Evolutionary conservation across 2,329 filamentous ascomycete species (phyloP), one percentile per base, ranked within the genome.

Genomic region (Lachnellula occidentalis): DNA sequence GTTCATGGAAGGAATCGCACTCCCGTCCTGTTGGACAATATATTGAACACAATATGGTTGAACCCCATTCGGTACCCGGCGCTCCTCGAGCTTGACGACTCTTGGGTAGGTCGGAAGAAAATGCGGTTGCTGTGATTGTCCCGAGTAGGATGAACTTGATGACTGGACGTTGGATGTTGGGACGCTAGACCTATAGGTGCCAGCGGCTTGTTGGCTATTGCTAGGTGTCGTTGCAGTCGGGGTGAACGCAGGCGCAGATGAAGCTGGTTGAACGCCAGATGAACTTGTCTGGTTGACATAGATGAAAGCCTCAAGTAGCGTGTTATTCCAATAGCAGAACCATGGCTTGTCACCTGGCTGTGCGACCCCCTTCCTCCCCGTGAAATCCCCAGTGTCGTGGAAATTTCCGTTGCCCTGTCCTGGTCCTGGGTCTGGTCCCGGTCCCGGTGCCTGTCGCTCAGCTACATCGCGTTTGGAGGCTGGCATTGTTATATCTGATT

Each of bases 261-360:
- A 17, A n/a, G 48, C 39, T 17, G 21, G 11, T 36, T 51, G 48
- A 21, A 50, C 51, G 11, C 55, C 79, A 73, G 66, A 53, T 39
- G 53, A 56, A 36, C 60, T 67, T 5, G 61, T 66, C 17, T 64
- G 58, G 51, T 80, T 76, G 51, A 82, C 73, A 63, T 86, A 88
- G 46, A 88, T 77, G 68, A 86, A 87, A 37, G 81, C 79, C 67
- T 88, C 85, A 48, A 87, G 74, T 51, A 82, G 75, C 0, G 85
- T 88, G 14, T 75, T 72, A 65, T 88, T 88, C 83, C 83, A 88
- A 66, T 79, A 81, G 68, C 85, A 88, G 63, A 82, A 85, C 84
- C 84, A 88, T 2, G 84, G 83, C 55, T 76, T 76, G 36, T 86
- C 81, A 8, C 81, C 80, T n/a, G 76, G 74, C 53, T 72, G 66